phyloP scores from a whole-genome alignment of 371 early-diverging fungal species.

The Nematocida homosporus region DNA sequence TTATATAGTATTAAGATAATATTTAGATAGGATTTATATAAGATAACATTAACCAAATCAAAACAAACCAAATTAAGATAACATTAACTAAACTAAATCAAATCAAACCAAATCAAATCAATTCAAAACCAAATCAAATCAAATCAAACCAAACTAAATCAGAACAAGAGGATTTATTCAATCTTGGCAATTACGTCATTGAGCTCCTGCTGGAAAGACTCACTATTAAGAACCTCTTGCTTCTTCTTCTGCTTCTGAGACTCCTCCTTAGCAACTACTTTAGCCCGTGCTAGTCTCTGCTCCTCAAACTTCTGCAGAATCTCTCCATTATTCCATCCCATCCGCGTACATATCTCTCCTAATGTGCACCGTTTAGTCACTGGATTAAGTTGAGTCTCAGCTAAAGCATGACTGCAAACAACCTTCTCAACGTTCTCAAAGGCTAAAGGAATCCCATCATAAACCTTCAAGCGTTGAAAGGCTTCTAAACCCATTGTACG shows the following conservation, averaged over 20 bases:
- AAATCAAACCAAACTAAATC: background rate
- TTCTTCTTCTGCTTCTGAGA: constrained; percentile 52
- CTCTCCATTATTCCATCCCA: constrained; percentile 92
- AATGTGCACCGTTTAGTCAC: constrained; percentile 89
- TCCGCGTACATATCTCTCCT: constrained; percentile 83
- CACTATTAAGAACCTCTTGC: constrained; percentile 20
- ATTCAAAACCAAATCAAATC: no score
- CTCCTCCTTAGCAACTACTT: constrained; percentile 31
- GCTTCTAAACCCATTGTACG: constrained; percentile 92
- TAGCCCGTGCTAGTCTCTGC: constrained; percentile 38
- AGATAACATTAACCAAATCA: no score
- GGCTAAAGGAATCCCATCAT: constrained; percentile 95
- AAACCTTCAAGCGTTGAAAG: constrained; percentile 88
- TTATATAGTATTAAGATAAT: no score
- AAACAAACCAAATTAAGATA: no score
- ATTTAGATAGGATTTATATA: no score
- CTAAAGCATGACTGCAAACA: constrained; percentile 89
- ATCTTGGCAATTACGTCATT: constrained; percentile 39
- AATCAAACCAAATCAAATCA: background rate
- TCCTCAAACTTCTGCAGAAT: constrained; percentile 66
- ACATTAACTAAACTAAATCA: background rate
- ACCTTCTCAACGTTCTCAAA: constrained; percentile 89
- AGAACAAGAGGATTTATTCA: constrained; percentile 61
- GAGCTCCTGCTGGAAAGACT: constrained; percentile 57
- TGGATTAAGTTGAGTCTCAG: constrained; percentile 86